Conservation (phyloP, 495 filamentous ascomycete genomes). For the Daldinia concentrica region DNA sequence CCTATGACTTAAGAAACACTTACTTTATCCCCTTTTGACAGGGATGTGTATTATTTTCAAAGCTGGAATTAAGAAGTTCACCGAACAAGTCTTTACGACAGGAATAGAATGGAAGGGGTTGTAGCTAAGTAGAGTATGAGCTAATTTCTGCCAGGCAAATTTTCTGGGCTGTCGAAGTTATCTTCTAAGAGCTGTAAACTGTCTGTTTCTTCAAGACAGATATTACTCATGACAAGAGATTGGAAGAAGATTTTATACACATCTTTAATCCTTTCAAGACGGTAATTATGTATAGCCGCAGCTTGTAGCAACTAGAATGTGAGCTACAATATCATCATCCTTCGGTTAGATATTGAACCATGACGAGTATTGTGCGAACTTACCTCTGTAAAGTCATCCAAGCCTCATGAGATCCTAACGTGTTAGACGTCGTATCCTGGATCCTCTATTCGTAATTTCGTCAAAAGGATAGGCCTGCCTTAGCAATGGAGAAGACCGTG, state of each 20-base stretch:
- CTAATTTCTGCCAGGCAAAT: conserved; percentile 27
- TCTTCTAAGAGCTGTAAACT: conserved; percentile 25
- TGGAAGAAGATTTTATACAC: conserved; percentile 37
- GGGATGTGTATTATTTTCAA: neutral
- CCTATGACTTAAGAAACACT: conserved; percentile 31
- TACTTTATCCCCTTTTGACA: conserved; percentile 37
- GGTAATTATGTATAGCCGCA: conserved; percentile 14
- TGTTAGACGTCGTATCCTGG: conserved; percentile 6
- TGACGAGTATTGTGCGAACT: conserved; percentile 14
- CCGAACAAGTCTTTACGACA: neutral
- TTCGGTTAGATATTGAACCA: neutral
- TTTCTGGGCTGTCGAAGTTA: neutral
- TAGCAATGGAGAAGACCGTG: conserved; percentile 24
- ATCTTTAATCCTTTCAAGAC: conserved; percentile 8
- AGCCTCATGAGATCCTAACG: conserved; percentile 33
- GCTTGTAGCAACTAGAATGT: neutral
- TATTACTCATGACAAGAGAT: conserved; percentile 17
- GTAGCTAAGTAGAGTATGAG: neutral
- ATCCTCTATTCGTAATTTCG: conserved; percentile 19
- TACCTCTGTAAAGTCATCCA: neutral
- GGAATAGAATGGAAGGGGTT: neutral
- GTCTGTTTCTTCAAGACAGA: conserved; percentile 21
- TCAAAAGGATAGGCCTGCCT: neutral
- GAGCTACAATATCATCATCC: conserved; percentile 3
- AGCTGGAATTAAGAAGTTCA: neutral